These are phyloP conservation scores for Poronia punctata DNA, from an alignment of 495 filamentous ascomycete genomes.

Conservation along the genomic window DNA sequence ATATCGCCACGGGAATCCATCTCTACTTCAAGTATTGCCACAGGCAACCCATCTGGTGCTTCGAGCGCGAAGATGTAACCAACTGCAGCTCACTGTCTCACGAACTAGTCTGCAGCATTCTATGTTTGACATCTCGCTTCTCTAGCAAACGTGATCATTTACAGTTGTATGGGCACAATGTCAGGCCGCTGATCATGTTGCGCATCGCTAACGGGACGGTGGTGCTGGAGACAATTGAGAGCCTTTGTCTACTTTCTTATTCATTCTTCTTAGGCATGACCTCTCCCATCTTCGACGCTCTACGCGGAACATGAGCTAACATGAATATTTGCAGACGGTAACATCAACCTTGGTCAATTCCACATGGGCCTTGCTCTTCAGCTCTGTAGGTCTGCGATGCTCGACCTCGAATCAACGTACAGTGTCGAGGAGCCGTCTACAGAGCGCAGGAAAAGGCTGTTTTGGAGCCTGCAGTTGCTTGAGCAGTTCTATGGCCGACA, in stretches of 20 bases:
- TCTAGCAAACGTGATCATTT: constrained; percentile 31
- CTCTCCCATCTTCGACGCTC: background rate
- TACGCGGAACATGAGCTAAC: background rate
- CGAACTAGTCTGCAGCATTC: constrained; percentile 37
- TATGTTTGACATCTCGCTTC: constrained; percentile 38
- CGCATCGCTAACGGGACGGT: constrained; percentile 42
- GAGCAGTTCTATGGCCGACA: constrained; percentile 39
- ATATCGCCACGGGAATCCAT: constrained; percentile 30
- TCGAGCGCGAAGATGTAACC: constrained; percentile 37
- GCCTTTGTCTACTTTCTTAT: constrained; percentile 38
- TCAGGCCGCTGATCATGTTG: constrained; percentile 39
- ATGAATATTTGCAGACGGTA: constrained; percentile 29
- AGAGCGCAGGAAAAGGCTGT: constrained; percentile 38
- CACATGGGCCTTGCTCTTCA: constrained; percentile 38
- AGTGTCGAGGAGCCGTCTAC: constrained; percentile 20
- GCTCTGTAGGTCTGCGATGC: constrained; percentile 38
- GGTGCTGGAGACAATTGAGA: constrained; percentile 38
- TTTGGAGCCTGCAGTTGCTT: constrained; percentile 40
- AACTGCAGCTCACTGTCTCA: constrained; percentile 31
- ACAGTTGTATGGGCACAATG: constrained; percentile 35
- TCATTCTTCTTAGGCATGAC: constrained; percentile 37
- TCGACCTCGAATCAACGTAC: constrained; percentile 34
- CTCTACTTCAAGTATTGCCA: constrained; percentile 43
- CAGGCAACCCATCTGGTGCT: constrained; percentile 43
- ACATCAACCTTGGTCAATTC: constrained; percentile 35